phyloP scores from a whole-genome alignment of 106 monocot genomes.

The Acorus calamus region DNA sequence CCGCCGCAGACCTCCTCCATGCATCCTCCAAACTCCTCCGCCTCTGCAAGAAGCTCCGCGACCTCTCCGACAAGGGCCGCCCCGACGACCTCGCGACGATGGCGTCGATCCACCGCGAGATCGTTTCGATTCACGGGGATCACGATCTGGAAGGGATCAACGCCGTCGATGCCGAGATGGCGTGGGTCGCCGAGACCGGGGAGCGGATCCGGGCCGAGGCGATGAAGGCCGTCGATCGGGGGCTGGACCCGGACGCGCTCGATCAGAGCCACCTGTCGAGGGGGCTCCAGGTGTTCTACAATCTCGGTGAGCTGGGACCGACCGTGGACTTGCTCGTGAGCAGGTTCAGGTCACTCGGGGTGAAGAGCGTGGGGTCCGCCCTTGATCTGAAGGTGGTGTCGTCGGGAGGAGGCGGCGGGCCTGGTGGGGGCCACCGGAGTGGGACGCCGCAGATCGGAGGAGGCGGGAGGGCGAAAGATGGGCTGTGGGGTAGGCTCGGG shows the following conservation, averaged over 20 bases:
- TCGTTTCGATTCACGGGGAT: slow-evolving; percentile 61
- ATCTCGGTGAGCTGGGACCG: slow-evolving; percentile 73
- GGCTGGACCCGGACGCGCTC: slow-evolving; percentile 74
- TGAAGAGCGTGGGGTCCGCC: slow-evolving; percentile 63
- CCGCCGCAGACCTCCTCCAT: slow-evolving; percentile 63
- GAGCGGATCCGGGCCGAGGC: slow-evolving; percentile 54
- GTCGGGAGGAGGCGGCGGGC: slow-evolving; percentile 7
- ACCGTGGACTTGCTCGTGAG: slow-evolving; percentile 55
- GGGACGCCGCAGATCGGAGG: slow-evolving; percentile 91
- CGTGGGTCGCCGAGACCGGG: slow-evolving; percentile 53
- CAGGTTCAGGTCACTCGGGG: slow-evolving; percentile 63
- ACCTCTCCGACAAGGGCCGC: slow-evolving; percentile 12
- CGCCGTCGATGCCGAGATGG: slow-evolving; percentile 77
- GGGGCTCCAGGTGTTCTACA: slow-evolving; percentile 95
- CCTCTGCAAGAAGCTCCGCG: slow-evolving; percentile 39
- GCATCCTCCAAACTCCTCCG: slow-evolving; percentile 45
- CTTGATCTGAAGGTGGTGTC: slow-evolving; percentile 95
- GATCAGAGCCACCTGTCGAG: slow-evolving; percentile 97
- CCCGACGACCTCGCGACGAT: slow-evolving; percentile 70
- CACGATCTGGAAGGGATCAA: slow-evolving; percentile 55
- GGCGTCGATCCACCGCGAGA: slow-evolving; percentile 85
- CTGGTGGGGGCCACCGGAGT: slow-evolving; percentile 79
- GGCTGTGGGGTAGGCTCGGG: slow-evolving; percentile 85
- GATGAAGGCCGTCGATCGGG: slow-evolving; percentile 60
- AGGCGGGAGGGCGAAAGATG: slow-evolving; percentile 67